phyloP scores from a whole-genome alignment of 2,329 filamentous ascomycete genomes.

The Mariannaea elegans region DNA sequence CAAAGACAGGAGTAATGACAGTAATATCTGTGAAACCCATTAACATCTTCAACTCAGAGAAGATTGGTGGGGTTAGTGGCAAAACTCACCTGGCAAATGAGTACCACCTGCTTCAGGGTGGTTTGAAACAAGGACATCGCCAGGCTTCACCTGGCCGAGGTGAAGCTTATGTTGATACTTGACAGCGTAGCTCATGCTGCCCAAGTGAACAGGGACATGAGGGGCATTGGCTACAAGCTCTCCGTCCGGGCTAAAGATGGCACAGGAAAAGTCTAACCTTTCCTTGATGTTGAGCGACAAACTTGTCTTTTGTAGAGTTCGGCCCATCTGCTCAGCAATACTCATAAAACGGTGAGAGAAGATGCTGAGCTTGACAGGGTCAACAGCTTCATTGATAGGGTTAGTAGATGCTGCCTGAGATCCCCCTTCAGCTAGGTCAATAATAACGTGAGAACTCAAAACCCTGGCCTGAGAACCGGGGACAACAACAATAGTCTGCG shows the following conservation, averaged over 20 bases:
- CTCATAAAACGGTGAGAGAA: constrained; percentile 84
- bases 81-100: constrained; percentile 12
- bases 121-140: constrained; percentile 78
- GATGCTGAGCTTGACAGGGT: constrained; percentile 77
- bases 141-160: constrained; percentile 71
- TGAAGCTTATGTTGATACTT: constrained; percentile 74
- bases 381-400: constrained; percentile 51
- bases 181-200: constrained; percentile 82
- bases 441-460: constrained; percentile 42
- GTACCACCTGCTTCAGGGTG: constrained; percentile 43
- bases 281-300: constrained; percentile 82
- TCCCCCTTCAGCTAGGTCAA: not conserved
- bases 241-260: constrained; percentile 76
- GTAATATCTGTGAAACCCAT: constrained; percentile 24
- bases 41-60: not conserved
- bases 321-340: constrained; percentile 82
- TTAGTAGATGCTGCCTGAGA: not conserved
- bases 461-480: constrained; percentile 39
- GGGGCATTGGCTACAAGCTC: no score
- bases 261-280: constrained; percentile 81
- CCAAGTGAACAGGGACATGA: constrained; percentile 78
- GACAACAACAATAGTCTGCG: constrained; percentile 42
- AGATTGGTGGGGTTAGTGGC: not conserved
- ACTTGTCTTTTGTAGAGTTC: constrained; percentile 77
- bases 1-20: constrained; percentile 27